Evolutionary conservation across 2,329 filamentous ascomycete species (phyloP), one percentile per base, ranked within the genome.

Genomic region (Geosmithia morbida): DNA sequence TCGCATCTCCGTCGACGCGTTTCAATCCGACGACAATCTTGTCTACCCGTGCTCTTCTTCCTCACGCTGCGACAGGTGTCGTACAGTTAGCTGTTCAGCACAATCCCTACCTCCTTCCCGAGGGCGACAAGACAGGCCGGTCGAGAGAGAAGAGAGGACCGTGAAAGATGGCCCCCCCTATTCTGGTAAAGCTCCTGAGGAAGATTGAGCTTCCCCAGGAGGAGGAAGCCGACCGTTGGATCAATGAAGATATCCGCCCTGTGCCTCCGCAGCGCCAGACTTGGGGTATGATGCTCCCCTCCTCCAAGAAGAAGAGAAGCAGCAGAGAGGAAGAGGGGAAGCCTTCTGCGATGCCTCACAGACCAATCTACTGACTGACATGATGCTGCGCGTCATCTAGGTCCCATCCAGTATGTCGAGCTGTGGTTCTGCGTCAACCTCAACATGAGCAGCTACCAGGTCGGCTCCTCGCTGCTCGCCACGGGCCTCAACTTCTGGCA

Each of bases 201-300:
- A 33, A 18, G 16, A 18, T 45, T 18, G 16, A 37, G 14, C 26
- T 30, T 7, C 17, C 29, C 2, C 4, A 18, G 22, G 43, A 33
- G 17, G 19, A 30, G 43, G 17, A 42, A 13, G 7, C 10, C 13
- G 29, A 42, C 29, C 26, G n/a, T 20, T 44, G 41, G 45, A 44
- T n/a, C 18, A 74, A 74, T 53, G 64, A 74, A 51, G 71, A 75
- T 53, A 69, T 74, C 48, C 66, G 69, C 2, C 71, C 70, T 10
- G 64, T 71, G 26, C 67, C 69, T 49, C 54, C 60, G 1, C 61
- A 53, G 42, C 59, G 66, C 42, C 59, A 66, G 16, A 71, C 66
- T 5, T 72, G 66, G 68, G 61, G 57, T 3, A 63, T 61, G 22
- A 2, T 8, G 22, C 22, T 26, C 22, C 22, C 22, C 22, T 26